phyloP scores from a whole-genome alignment of 1,284 basidiomycete species.

The Rhodotorula sp. region DNA sequence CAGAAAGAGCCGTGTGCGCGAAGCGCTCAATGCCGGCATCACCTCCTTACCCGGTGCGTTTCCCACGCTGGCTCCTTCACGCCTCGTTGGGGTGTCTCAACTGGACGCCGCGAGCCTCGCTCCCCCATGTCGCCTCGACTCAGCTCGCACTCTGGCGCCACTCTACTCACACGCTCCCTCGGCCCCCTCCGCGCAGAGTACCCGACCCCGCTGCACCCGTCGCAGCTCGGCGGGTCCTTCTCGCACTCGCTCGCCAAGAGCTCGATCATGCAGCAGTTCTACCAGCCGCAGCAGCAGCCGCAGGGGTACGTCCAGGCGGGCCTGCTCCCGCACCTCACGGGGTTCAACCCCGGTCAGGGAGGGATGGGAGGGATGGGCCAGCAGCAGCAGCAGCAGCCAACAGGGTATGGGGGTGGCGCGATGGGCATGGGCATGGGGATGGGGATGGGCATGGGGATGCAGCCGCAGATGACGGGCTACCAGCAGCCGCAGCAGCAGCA shows the following conservation, averaged over 20 bases:
- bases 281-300: not conserved
- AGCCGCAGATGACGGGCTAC: conserved; percentile 1
- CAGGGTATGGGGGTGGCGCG: conserved; percentile 2
- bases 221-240: conserved; percentile 34
- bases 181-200: conserved; percentile 20
- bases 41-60: conserved; percentile 17
- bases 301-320: not conserved
- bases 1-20: conserved; percentile 38
- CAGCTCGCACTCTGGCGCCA: too few relatives aligned
- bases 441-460: not conserved
- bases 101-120: too few relatives aligned
- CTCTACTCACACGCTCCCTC: too few relatives aligned
- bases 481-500: too few relatives aligned
- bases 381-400: conserved; percentile 11
- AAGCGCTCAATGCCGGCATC: conserved; percentile 39
- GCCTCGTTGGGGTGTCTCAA: not conserved
- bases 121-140: too few relatives aligned
- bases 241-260: conserved; percentile 22
- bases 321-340: conserved; percentile 32
- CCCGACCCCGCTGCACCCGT: conserved; percentile 21
- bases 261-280: conserved; percentile 19
- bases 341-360: conserved; percentile 3
- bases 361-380: not conserved
- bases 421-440: not conserved
- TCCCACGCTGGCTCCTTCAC: not conserved